Conservation (phyloP, 2,329 filamentous ascomycete genomes). For the Fusarium abutilonis region DNA sequence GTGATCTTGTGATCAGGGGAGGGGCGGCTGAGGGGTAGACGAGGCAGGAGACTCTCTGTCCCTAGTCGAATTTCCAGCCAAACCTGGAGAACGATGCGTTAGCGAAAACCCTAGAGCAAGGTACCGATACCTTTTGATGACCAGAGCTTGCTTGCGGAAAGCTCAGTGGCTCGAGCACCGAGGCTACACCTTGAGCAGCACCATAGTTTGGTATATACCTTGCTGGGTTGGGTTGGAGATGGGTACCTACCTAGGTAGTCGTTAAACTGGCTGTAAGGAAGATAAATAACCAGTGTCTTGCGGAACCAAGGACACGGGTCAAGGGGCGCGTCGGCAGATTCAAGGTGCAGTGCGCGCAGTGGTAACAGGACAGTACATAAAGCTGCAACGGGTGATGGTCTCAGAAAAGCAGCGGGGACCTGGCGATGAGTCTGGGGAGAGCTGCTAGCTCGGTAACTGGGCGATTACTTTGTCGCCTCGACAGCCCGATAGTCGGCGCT, state of each 20-base stretch:
- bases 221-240: too few species aligned
- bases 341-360: constrained; percentile 4
- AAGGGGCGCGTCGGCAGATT: constrained; percentile 16
- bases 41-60: constrained; percentile 32
- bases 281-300: constrained; percentile 3
- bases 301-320: constrained; percentile 12
- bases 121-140: constrained; percentile 37
- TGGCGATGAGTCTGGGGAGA: constrained; percentile 43
- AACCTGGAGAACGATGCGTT: constrained; percentile 40
- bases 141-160: constrained; percentile 33
- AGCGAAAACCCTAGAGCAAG: constrained; percentile 40
- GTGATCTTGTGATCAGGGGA: constrained; percentile 38
- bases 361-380: background rate
- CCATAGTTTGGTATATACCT: too few species aligned
- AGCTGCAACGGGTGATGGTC: constrained; percentile 26
- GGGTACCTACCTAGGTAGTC: constrained; percentile 19
- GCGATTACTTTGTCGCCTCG: constrained; percentile 37
- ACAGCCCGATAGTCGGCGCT: constrained; percentile 37
- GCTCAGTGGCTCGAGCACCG: constrained; percentile 27
- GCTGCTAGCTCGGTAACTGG: constrained; percentile 39
- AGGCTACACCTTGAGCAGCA: constrained; percentile 9
- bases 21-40: constrained; percentile 31
- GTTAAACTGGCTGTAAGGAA: background rate
- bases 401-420: constrained; percentile 24
- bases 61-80: constrained; percentile 39